These are phyloP conservation scores for Dimargaris xerosporica DNA, from an alignment of 192 early-diverging fungal species.

Conservation along the genomic window DNA sequence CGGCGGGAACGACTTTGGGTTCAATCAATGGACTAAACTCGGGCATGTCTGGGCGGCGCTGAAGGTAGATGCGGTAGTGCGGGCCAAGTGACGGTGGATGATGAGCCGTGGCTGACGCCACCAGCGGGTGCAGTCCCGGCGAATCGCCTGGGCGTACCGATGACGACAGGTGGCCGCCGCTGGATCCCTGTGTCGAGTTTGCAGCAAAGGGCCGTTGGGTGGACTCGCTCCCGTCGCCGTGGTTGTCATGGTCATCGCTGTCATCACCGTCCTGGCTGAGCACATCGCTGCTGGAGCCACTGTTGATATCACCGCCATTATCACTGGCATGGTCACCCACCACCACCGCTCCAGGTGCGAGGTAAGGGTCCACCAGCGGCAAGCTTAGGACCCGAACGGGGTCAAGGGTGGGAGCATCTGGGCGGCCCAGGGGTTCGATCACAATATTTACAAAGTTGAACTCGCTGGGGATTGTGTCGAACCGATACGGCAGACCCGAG, in stretches of 20 bases:
- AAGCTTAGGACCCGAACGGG: no score
- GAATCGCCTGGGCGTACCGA: no score
- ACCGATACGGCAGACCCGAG: slow-evolving; percentile 60
- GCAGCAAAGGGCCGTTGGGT: not conserved
- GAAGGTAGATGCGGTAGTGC: slow-evolving; percentile 46
- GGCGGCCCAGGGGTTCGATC: slow-evolving; percentile 52
- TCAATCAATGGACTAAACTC: slow-evolving; percentile 65
- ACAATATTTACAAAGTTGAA: slow-evolving; percentile 96
- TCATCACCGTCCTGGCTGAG: no score
- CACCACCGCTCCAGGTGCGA: no score
- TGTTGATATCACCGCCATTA: no score
- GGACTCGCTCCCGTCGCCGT: not conserved
- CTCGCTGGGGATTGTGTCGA: slow-evolving; percentile 82
- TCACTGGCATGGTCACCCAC: no score
- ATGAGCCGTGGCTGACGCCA: no score
- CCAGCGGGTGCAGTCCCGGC: no score
- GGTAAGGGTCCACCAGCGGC: no score
- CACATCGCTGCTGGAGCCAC: no score
- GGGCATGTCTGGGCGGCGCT: slow-evolving; percentile 62
- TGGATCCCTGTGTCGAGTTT: not conserved
- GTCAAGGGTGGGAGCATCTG: not conserved
- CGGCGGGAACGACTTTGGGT: slow-evolving; percentile 68
- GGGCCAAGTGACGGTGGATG: no score
- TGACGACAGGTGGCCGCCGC: not conserved
- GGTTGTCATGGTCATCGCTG: no score